Conservation (phyloP, 2,329 filamentous ascomycete species). For the Dothistroma septosporum region DNA sequence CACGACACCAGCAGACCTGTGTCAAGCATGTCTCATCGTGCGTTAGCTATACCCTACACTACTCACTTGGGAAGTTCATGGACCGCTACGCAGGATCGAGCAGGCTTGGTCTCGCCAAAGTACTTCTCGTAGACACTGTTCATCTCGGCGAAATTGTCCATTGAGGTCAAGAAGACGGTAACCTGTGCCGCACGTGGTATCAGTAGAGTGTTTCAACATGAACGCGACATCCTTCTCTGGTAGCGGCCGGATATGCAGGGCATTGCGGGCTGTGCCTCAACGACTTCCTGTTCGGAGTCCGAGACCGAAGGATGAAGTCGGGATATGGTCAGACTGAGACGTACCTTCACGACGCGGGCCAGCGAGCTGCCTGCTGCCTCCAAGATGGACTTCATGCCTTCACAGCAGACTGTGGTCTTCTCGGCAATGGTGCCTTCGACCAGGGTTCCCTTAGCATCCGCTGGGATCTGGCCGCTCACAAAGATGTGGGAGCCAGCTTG, state of each 20-base stretch:
- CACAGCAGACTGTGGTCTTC: constrained; percentile 66
- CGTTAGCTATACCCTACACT: too few relatives aligned
- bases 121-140: constrained; percentile 81
- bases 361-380: constrained; percentile 75
- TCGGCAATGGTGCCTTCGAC: constrained; percentile 62
- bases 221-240: background rate
- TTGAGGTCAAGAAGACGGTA: constrained; percentile 80
- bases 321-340: constrained; percentile 3
- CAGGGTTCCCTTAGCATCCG: constrained; percentile 57
- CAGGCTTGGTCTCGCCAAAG: constrained; percentile 71
- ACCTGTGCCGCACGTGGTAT: constrained; percentile 29
- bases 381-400: constrained; percentile 81
- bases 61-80: constrained; percentile 84
- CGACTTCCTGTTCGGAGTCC: background rate
- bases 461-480: constrained; percentile 73
- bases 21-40: too few relatives aligned
- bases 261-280: background rate
- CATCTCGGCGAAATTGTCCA: constrained; percentile 81
- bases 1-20: too few relatives aligned
- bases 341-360: constrained; percentile 77
- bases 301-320: background rate
- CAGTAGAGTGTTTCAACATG: background rate
- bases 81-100: constrained; percentile 84
- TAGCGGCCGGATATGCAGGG: background rate
- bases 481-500: constrained; percentile 64